Base-by-base conservation (phyloP, 768 basidiomycete species). In the Auriscalpium orientale region DNA sequence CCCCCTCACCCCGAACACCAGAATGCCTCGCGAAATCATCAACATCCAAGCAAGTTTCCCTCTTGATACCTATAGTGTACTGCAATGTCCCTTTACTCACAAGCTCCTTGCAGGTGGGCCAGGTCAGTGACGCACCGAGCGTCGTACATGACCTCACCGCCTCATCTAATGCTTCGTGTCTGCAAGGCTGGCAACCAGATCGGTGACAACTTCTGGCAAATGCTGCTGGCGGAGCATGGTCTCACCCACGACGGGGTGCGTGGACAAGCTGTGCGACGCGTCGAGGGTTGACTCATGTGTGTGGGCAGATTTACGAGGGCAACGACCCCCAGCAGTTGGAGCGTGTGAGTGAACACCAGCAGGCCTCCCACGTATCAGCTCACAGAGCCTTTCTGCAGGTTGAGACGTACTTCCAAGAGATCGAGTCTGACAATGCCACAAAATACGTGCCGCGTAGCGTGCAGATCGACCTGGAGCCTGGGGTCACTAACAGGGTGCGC, bases 371-470 rank as follows among this genome's bases (percentile, higher is more conserved):
- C 22, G 1, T 44, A n/a, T 15, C 15, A n/a, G 10, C 35, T n/a
- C n/a, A 35, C 20, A 11, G 20, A n/a, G 51, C 16, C 40, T 33
- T n/a, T n/a, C n/a, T 36, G 55, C 55, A 91, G 89, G 83, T 84
- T 56, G 84, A 83, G 21, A 89, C 91, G 7, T 95, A 91, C 71
- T 93, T 95, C 66, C 80, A 77, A 11, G 87, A 91, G 67, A 75
- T 92, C 11, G 76, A 82, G 1, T 21, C 52, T 43, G 68, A 70
- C 8, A 74, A 72, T 18, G 67, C 69, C 12, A 72, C 79, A 55
- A 91, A 91, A 72, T 95, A 89, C 62, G 90, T 98, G 8, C 95
- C 95, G 11, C 80, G 95, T 37, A 89, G 89, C 57, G 80, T 97
- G 4, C 92, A 93, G 67, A 73, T 97, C 61, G 95, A 98, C 76